Evolutionary conservation across 139 green algal genomes (phyloP).

Genomic region (Coelastrella sp.): DNA sequence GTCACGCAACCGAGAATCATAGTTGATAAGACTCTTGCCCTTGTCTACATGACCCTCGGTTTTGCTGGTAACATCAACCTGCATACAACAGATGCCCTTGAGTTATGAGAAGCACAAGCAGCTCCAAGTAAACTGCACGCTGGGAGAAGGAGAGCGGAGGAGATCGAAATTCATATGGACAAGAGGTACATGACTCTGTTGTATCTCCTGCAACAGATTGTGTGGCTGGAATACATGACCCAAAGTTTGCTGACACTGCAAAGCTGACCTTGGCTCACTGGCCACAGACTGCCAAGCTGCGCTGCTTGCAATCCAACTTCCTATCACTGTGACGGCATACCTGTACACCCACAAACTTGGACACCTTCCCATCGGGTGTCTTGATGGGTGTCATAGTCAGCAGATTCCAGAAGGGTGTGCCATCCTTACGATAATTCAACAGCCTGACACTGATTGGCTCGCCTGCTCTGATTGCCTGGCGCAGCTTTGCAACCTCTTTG

Average conservation of each 20-base stretch:
- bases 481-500: constrained; percentile 87
- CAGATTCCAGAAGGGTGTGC: constrained; percentile 97
- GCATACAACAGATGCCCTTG: no score
- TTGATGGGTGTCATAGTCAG: constrained; percentile 96
- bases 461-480: constrained; percentile 75
- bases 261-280: no score
- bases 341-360: constrained; percentile 93
- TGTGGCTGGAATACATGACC: no score
- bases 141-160: no score
- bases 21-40: constrained; percentile 82
- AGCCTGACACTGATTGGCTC: constrained; percentile 73
- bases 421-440: constrained; percentile 94
- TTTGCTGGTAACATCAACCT: constrained; percentile 95
- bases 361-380: constrained; percentile 84
- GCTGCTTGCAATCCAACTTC: no score
- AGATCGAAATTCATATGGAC: no score
- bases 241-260: no score
- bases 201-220: no score
- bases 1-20: constrained; percentile 86
- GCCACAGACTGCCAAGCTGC: no score
- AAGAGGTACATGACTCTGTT: no score
- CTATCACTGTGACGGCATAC: constrained; percentile 41
- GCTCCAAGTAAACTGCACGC: constrained; percentile 31
- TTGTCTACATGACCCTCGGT: constrained; percentile 90
- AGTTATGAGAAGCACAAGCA: no score